Evolutionary conservation across 495 filamentous ascomycete species (phyloP).

Genomic region (Neurospora hispaniola): DNA sequence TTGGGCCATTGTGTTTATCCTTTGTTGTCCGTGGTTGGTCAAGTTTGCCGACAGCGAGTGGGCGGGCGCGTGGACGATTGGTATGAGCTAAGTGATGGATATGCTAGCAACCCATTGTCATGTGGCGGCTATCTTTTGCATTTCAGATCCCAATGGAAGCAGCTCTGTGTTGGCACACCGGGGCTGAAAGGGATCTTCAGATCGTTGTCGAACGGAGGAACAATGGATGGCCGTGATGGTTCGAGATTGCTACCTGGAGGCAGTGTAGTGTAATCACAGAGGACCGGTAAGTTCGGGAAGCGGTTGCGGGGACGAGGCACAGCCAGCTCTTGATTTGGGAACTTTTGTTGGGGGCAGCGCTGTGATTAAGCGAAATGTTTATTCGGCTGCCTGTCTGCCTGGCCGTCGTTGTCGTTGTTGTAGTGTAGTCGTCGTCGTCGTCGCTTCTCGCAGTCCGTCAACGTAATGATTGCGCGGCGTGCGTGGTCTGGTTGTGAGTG

Average conservation of each 20-base stretch:
- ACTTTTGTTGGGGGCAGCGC: not conserved
- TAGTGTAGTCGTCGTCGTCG: not conserved
- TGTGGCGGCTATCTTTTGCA: conserved; percentile 4
- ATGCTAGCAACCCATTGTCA: conserved; percentile 15
- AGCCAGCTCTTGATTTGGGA: not conserved
- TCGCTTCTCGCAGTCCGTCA: not conserved
- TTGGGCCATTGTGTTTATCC: conserved; percentile 17
- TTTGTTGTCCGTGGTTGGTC: not conserved
- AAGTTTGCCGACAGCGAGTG: not conserved
- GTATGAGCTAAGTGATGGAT: not conserved
- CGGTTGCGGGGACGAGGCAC: not conserved
- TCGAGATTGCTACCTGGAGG: not conserved
- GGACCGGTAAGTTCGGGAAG: not conserved
- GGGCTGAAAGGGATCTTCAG: not conserved
- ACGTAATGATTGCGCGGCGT: not conserved
- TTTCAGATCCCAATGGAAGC: conserved; percentile 5
- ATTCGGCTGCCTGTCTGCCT: not conserved
- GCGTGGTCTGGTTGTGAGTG: not conserved
- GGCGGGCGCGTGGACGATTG: not conserved
- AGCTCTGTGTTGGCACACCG: not conserved
- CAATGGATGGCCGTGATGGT: not conserved
- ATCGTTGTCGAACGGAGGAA: not conserved
- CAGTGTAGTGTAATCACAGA: not conserved
- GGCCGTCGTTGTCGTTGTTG: not conserved
- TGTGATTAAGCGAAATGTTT: not conserved